phyloP scores from a whole-genome alignment of 164 flowering plant species.

The Warburgia ugandensis region DNA sequence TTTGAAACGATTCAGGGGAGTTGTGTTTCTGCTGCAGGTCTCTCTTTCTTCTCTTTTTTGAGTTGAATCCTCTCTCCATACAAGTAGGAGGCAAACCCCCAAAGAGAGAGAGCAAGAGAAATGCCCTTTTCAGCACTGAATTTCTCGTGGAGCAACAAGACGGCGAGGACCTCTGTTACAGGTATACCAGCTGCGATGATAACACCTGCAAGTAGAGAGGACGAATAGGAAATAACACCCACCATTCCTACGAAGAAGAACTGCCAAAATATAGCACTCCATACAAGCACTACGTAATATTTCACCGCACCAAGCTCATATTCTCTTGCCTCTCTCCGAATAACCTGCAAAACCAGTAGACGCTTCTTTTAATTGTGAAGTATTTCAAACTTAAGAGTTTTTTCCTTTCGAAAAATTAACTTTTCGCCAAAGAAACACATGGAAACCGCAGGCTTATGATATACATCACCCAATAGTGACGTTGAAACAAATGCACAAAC shows the following conservation, averaged over 20 bases:
- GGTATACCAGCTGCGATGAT: conserved; percentile 37
- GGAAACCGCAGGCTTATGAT: too few relatives aligned
- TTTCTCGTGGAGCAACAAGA: conserved; percentile 15
- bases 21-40: conserved; percentile 19
- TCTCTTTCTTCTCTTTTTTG: conserved; percentile 20
- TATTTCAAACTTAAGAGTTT: too few relatives aligned
- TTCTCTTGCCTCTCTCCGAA: conserved; percentile 43
- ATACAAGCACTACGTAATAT: conserved; percentile 36
- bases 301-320: conserved; percentile 35
- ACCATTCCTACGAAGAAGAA: conserved; percentile 40
- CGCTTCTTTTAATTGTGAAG: too few relatives aligned
- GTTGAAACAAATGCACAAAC: too few relatives aligned
- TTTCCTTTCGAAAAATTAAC: too few relatives aligned
- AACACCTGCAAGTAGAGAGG: conserved; percentile 46
- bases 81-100: conserved; percentile 59
- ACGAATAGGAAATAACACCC: conserved; percentile 44
- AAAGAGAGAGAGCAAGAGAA: conserved; percentile 41
- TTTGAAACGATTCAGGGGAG: too few relatives aligned
- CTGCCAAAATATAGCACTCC: conserved; percentile 38
- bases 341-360: conserved; percentile 29
- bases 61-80: conserved; percentile 33
- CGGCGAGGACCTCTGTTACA: conserved; percentile 38
- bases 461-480: too few relatives aligned
- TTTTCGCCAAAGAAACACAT: too few relatives aligned
- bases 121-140: conserved; percentile 49